phyloP scores from a whole-genome alignment of 768 basidiomycete genomes.

The Tylopilus felleus region DNA sequence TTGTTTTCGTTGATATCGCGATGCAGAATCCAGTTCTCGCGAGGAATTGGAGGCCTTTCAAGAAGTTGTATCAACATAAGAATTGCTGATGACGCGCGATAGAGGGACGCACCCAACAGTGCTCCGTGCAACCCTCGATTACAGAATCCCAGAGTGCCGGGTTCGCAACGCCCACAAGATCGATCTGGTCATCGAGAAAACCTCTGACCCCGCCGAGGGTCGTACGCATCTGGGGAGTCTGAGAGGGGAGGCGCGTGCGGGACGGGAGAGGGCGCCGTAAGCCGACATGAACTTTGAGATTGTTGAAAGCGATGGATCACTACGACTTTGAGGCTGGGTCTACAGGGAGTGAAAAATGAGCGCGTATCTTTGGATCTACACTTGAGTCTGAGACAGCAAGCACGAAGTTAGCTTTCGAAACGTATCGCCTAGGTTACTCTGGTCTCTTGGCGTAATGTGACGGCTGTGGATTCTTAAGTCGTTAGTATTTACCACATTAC shows the following conservation, averaged over 20 bases:
- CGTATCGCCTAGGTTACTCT: too few species aligned
- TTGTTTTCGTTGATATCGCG: neutral
- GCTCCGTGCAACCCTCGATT: neutral
- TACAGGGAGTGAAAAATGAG: neutral
- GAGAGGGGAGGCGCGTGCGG: constrained; percentile 26
- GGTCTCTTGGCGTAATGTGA: too few species aligned
- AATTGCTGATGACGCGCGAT: too few species aligned
- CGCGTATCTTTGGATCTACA: neutral
- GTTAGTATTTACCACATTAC: too few species aligned
- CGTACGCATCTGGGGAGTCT: constrained; percentile 32
- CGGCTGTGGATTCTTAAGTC: too few species aligned
- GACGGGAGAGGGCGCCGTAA: constrained; percentile 58
- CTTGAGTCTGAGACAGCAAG: too few species aligned
- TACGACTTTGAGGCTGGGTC: neutral
- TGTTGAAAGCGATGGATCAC: too few species aligned
- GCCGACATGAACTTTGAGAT: constrained; percentile 45
- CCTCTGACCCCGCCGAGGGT: neutral
- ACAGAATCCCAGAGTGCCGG: too few species aligned
- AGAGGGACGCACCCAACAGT: neutral
- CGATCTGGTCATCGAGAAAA: too few species aligned
- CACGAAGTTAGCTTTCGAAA: too few species aligned
- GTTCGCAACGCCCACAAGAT: neutral
- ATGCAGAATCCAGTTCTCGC: neutral
- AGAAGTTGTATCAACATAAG: too few species aligned
- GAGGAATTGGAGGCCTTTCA: neutral